Conservation (phyloP, 1,139 yeast genomes). For the Blastobotrys arbuscula region DNA sequence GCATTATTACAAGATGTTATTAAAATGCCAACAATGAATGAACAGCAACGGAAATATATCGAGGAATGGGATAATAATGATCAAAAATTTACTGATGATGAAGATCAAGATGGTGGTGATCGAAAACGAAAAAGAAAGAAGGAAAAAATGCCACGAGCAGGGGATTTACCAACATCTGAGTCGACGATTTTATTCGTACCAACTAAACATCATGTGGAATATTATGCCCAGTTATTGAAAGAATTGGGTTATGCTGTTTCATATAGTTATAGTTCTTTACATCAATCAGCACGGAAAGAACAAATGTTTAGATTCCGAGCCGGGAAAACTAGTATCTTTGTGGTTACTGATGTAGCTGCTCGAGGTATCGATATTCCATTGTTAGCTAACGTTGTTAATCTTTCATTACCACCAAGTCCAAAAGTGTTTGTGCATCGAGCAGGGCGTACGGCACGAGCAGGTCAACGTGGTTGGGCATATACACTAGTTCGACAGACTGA, state of each 20-base stretch:
- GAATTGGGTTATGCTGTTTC: constrained; percentile 83
- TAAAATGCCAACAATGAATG: constrained; percentile 73
- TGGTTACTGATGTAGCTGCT: constrained; percentile 98
- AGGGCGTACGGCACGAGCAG: constrained; percentile 99
- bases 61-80: constrained; percentile 40
- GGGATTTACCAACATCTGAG: constrained; percentile 71
- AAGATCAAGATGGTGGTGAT: constrained; percentile 37
- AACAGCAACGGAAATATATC: constrained; percentile 41
- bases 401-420: constrained; percentile 84
- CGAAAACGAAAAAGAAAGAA: constrained; percentile 42
- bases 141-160: constrained; percentile 67
- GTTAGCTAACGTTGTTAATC: constrained; percentile 88
- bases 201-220: constrained; percentile 96
- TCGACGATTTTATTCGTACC: constrained; percentile 95
- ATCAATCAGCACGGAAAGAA: constrained; percentile 88
- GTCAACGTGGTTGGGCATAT: constrained; percentile 97
- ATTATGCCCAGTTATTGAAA: constrained; percentile 60
- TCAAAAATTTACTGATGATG: constrained; percentile 32
- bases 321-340: constrained; percentile 76
- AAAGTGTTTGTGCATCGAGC: constrained; percentile 95
- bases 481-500: constrained; percentile 82
- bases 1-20: constrained; percentile 75
- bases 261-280: constrained; percentile 88
- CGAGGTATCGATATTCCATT: constrained; percentile 99
- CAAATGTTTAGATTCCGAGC: constrained; percentile 80